Evolutionary conservation across 2,329 filamentous ascomycete species (phyloP), one percentile per base, ranked within the genome.

Genomic region (Arthrobotrys conoides): DNA sequence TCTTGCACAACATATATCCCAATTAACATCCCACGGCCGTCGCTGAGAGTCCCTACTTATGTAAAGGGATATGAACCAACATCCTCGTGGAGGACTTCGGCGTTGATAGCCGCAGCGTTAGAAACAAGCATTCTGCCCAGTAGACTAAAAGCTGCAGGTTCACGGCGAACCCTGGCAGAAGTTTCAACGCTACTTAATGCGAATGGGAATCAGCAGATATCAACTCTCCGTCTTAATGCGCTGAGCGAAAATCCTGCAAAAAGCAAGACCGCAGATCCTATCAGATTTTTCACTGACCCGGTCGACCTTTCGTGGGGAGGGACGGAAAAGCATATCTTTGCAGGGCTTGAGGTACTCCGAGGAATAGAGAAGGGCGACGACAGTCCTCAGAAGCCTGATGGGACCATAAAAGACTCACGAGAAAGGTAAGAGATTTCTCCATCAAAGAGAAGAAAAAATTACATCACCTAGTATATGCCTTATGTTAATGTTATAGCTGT

Each of bases 241-340:
- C 30, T 77, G 16, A 57, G 63, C 36, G 51, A 67, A 36, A 55
- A 77, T 55, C 16, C 14, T 51, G 51, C 16, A 55, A 49, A 68
- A 38, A 55, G 33, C 72, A 76, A 66, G 66, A 57, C 61, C 36
- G 38, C 66, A 41, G 61, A 70, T 46, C 41, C 66, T 44, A 48
- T 48, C 16, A 36, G 55, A 30, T 48, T 71, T 53, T 71, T 67
- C 53, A 5, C 59, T 24, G 67, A 77, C 30, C 61, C 73, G n/a
- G 46, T 77, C 41, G 67, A 59, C 27, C 22, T 77, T 67, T 77
- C 73, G 36, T 77, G 73, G 73, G 67, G 73, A 77, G 73, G 73
- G 12, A 22, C 24, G 44, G 73, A 77, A 33, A 68, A 71, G 44
- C 73, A 77, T 51, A 49, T 77, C 33, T 77, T 77, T 67, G 73